A percentile compares a stretch with the other conserved stretches of the same genome.
Conservation (phyloP, 805 yeast species). For the Priceomyces carsonii region DNA sequence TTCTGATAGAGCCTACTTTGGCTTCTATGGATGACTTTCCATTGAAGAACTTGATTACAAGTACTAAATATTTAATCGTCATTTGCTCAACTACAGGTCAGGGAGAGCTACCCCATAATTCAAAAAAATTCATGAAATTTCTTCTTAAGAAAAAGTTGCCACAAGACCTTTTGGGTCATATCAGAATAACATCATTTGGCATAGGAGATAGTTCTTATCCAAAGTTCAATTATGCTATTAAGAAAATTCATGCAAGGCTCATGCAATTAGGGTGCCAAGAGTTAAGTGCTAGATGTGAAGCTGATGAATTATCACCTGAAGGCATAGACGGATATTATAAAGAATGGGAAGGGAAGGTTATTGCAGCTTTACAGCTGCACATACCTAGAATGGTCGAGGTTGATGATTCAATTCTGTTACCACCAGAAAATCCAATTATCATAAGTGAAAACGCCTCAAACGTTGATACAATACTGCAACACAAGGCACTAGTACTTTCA, state of each 20-base stretch:
- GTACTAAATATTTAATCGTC: constrained; percentile 48
- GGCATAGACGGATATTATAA: constrained; percentile 77
- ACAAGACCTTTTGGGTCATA: constrained; percentile 55
- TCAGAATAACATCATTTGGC: constrained; percentile 76
- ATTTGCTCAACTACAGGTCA: constrained; percentile 93
- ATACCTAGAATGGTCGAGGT: constrained; percentile 24
- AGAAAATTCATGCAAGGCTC: constrained; percentile 76
- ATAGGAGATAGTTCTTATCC: constrained; percentile 93
- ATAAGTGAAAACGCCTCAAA: constrained; percentile 6
- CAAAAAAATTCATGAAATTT: constrained; percentile 71
- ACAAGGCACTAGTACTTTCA: constrained; percentile 5
- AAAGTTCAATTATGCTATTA: constrained; percentile 82
- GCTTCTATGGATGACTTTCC: constrained; percentile 62
- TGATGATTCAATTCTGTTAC: constrained; percentile 25
- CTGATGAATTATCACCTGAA: constrained; percentile 80
- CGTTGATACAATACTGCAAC: constrained; percentile 2
- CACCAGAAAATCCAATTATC: constrained; percentile 23
- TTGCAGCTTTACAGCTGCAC: constrained; percentile 25
- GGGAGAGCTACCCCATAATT: constrained; percentile 86
- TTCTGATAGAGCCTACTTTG: constrained; percentile 49
- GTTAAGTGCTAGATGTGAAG: constrained; percentile 74
- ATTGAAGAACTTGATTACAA: constrained; percentile 50
- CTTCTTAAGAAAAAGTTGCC: constrained; percentile 68
- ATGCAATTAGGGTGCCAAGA: constrained; percentile 80
- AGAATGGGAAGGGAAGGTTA: constrained; percentile 64